A percentile compares a stretch with the other conserved stretches of the same genome.
phyloP scores from a whole-genome alignment of 2,329 filamentous ascomycete genomes.

The Aspergillus texensis region DNA sequence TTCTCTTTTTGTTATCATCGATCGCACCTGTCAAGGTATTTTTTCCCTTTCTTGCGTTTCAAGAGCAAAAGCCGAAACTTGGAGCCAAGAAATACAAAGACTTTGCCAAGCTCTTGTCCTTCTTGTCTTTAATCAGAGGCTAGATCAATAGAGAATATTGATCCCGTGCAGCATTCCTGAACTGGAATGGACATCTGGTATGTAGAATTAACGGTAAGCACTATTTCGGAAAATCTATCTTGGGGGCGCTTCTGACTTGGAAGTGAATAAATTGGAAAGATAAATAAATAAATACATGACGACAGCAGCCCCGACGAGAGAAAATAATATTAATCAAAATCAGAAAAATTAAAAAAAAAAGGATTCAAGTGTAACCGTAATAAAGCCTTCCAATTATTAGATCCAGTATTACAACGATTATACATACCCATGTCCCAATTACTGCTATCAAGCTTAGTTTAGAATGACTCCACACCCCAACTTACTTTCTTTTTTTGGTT shows the following conservation, averaged over 20 bases:
- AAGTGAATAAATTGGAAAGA: conserved; percentile 3
- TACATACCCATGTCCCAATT: conserved; percentile 6
- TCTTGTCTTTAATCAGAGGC: conserved; percentile 20
- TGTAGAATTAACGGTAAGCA: conserved; percentile 11
- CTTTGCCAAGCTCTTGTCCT: conserved; percentile 29
- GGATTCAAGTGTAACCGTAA: conserved; percentile 2
- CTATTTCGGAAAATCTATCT: background rate
- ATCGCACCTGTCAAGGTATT: background rate
- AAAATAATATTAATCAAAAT: background rate
- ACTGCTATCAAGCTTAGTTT: conserved; percentile 10
- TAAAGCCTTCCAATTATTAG: conserved; percentile 4
- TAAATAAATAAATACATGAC: background rate
- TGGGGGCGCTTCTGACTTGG: background rate
- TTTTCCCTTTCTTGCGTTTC: conserved; percentile 1
- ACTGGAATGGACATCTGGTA: conserved; percentile 16
- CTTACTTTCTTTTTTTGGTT: conserved; percentile 11
- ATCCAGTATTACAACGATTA: conserved; percentile 6
- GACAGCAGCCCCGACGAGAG: background rate
- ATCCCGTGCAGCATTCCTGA: conserved; percentile 28
- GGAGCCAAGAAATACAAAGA: conserved; percentile 9
- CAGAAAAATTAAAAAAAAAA: background rate
- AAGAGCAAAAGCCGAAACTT: conserved; percentile 4
- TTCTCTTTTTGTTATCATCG: too few species aligned
- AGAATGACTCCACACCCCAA: conserved; percentile 10
- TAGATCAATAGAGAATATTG: conserved; percentile 9